Base-by-base conservation (phyloP, 169 alveolate genomes). In the Nephromyces sp. region DNA sequence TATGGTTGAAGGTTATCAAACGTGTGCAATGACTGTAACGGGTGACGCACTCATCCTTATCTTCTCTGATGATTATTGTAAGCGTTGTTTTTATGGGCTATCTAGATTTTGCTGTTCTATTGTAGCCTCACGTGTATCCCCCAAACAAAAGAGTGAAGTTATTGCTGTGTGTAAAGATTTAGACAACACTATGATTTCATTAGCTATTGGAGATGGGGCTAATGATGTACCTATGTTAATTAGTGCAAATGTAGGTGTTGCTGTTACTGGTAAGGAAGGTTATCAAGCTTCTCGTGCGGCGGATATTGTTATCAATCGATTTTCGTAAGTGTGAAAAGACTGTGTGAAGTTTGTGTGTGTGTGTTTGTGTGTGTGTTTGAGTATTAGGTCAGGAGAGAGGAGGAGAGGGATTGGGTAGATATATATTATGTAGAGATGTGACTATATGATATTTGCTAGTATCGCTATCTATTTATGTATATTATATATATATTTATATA, bases 171-270 rank as follows among this genome's bases (percentile, higher is more conserved):
- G 78, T 67, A 28, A 22, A 52, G 24, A 74, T 64, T 33, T 6
- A 28, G 32, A 70, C 34, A 70, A 72, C 61, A 71, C 66, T 61
- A 72, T 76, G 31, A 67, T 75, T 15, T 66, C 75, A 34, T 65
- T 75, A n/a, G 81, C 73, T 28, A 66, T 74, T 22, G 99, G 99
- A 2, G 99, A 95, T 81, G 99, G 99, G 6, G 98, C 98, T 21
- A 95, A 97, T 89, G 99, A 97, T 85, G 98, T 95, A 29, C 95
- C 96, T 25, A 97, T 97, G 99, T 93, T 97, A 32, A 88, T 92
- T 79, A 96, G 94, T 73, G 99, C 99, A 24, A 93, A 96, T 78
- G 98, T 96, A 4, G 99, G 99, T 15, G 97, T 97, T 24, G 99
- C 99, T 24, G 88, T 94, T 30, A 82, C 86, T 35, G 99, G 99